Evolutionary conservation across 176 grass and related monocot genomes (phyloP).

Genomic region (bread wheat (Triticum aestivum)): DNA sequence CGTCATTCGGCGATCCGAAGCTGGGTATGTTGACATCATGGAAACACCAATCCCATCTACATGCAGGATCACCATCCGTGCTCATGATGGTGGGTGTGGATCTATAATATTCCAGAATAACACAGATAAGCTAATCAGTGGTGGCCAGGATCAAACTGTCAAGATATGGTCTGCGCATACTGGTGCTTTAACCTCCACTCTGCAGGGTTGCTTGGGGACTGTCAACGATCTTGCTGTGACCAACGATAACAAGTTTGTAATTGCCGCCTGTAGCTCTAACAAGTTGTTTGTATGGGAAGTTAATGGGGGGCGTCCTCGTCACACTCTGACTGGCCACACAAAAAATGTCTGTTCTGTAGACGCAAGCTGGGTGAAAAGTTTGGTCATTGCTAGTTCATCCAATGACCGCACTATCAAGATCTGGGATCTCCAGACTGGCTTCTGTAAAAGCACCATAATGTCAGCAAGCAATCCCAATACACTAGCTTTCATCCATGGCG

Average conservation of each 20-base stretch:
- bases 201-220: slow-evolving; percentile 82
- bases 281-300: slow-evolving; percentile 93
- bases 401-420: slow-evolving; percentile 95
- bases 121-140: slow-evolving; percentile 84
- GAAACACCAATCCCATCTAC: slow-evolving; percentile 72
- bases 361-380: slow-evolving; percentile 65
- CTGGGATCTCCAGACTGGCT: slow-evolving; percentile 90
- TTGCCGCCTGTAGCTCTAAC: slow-evolving; percentile 96
- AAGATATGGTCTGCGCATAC: slow-evolving; percentile 90
- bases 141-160: slow-evolving; percentile 87
- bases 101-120: slow-evolving; percentile 77
- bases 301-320: slow-evolving; percentile 68
- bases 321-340: slow-evolving; percentile 85
- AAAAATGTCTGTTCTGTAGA: slow-evolving; percentile 90
- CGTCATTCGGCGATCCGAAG: slow-evolving; percentile 75
- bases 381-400: slow-evolving; percentile 66
- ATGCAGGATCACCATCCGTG: slow-evolving; percentile 67
- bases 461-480: slow-evolving; percentile 85
- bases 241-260: slow-evolving; percentile 85
- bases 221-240: slow-evolving; percentile 91
- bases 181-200: slow-evolving; percentile 60
- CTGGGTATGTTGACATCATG: slow-evolving; percentile 55
- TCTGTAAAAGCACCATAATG: slow-evolving; percentile 90
- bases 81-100: slow-evolving; percentile 93
- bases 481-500: slow-evolving; percentile 76